phyloP scores from a whole-genome alignment of 805 yeast genomes.

The Ogataea pignaliae region DNA sequence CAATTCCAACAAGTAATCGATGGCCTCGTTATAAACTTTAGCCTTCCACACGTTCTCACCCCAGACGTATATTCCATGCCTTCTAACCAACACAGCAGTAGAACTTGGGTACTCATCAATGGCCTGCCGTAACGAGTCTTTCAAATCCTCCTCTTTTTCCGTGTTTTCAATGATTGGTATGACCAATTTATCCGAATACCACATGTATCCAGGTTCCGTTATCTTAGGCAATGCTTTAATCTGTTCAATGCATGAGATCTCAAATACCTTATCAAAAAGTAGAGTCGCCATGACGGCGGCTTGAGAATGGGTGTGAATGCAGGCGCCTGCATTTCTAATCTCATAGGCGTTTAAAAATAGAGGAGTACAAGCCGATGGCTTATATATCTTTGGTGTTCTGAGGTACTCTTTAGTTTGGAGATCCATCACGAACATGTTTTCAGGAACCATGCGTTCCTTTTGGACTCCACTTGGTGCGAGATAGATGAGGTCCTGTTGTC shows the following conservation, averaged over 20 bases:
- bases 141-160: slow-evolving; percentile 81
- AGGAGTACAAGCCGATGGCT: slow-evolving; percentile 95
- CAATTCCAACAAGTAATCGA: slow-evolving; percentile 81
- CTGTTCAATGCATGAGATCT: slow-evolving; percentile 80
- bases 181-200: slow-evolving; percentile 66
- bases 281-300: slow-evolving; percentile 79
- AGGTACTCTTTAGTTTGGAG: slow-evolving; percentile 47
- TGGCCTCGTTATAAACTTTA: slow-evolving; percentile 86
- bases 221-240: slow-evolving; percentile 84
- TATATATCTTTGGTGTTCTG: slow-evolving; percentile 58
- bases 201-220: slow-evolving; percentile 61
- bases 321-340: slow-evolving; percentile 76
- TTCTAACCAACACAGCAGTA: slow-evolving; percentile 82
- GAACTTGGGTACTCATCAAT: slow-evolving; percentile 69
- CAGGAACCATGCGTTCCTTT: slow-evolving; percentile 80
- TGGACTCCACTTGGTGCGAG: slow-evolving; percentile 97
- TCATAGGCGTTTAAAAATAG: slow-evolving; percentile 68
- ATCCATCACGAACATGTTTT: slow-evolving; percentile 75
- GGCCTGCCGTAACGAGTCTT: slow-evolving; percentile 58
- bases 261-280: slow-evolving; percentile 65
- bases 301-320: slow-evolving; percentile 92
- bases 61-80: slow-evolving; percentile 98
- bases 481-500: slow-evolving; percentile 53
- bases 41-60: slow-evolving; percentile 92
- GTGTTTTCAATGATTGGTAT: slow-evolving; percentile 92